phyloP scores from a whole-genome alignment of 2,329 filamentous ascomycete species.

The Phyllosticta paracitricarpa region DNA sequence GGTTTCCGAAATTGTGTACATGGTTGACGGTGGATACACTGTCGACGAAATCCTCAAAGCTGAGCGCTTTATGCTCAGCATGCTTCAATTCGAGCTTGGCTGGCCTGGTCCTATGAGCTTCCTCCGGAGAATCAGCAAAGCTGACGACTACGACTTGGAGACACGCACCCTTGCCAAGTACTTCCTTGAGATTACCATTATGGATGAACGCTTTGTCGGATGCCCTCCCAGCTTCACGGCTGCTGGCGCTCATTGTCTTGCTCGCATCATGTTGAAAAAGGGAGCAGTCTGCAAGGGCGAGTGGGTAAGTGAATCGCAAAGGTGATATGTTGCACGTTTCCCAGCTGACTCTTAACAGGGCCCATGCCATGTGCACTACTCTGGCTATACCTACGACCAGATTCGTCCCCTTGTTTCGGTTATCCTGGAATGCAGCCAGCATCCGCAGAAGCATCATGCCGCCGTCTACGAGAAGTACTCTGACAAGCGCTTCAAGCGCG shows the following conservation, averaged over 20 bases:
- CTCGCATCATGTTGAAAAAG: conserved; percentile 79
- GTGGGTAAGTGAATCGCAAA: conserved; percentile 58
- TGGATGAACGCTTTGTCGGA: conserved; percentile 95
- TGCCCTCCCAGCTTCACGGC: conserved; percentile 83
- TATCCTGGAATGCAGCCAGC: conserved; percentile 80
- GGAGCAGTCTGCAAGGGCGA: conserved; percentile 42
- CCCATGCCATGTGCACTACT: conserved; percentile 79
- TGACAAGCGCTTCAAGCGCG: conserved; percentile 77
- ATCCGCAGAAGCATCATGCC: conserved; percentile 68
- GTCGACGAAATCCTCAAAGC: conserved; percentile 92
- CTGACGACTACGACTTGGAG: conserved; percentile 93
- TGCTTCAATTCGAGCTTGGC: conserved; percentile 89
- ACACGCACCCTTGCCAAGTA: conserved; percentile 95
- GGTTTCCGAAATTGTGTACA: conserved; percentile 90
- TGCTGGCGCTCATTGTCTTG: conserved; percentile 85
- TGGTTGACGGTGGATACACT: conserved; percentile 89
- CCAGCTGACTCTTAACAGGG: conserved; percentile 47
- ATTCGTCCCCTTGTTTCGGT: conserved; percentile 66
- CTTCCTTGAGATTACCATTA: conserved; percentile 90
- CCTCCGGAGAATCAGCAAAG: conserved; percentile 91
- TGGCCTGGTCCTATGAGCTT: conserved; percentile 99
- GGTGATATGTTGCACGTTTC: not conserved
- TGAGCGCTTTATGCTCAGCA: conserved; percentile 94
- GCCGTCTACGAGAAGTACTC: conserved; percentile 90
- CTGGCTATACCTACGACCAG: conserved; percentile 82